A percentile compares a stretch with the other conserved stretches of the same genome.
Evolutionary conservation across 495 filamentous ascomycete species (phyloP).

Genomic region (Astrothelium subdiscretum): DNA sequence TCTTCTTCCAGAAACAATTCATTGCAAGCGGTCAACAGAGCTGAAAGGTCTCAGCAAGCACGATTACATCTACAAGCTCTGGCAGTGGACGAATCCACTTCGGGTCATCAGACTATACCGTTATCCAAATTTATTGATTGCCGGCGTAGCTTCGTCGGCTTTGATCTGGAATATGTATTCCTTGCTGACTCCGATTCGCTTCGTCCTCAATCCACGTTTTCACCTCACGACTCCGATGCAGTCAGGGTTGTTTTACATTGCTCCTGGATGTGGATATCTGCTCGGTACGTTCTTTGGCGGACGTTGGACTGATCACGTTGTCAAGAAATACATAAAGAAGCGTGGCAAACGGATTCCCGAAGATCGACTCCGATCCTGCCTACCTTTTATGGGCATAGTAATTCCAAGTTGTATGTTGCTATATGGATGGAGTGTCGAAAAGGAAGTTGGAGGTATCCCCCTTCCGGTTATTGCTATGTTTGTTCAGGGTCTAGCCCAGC

Average conservation of each 20-base stretch:
- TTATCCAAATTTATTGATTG: slow-evolving; percentile 56
- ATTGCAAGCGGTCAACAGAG: slow-evolving; percentile 45
- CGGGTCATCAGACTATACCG: slow-evolving; percentile 44
- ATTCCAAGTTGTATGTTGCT: slow-evolving; percentile 56
- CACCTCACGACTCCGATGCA: slow-evolving; percentile 53
- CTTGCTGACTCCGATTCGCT: slow-evolving; percentile 61
- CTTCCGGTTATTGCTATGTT: slow-evolving; percentile 61
- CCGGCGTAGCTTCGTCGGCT: slow-evolving; percentile 45
- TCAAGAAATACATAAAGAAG: slow-evolving; percentile 46
- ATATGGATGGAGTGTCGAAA: slow-evolving; percentile 64
- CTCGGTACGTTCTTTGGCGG: slow-evolving; percentile 60
- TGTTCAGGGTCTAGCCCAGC: slow-evolving; percentile 56
- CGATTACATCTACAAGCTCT: slow-evolving; percentile 41
- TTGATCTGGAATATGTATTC: slow-evolving; percentile 55
- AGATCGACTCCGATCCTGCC: slow-evolving; percentile 52
- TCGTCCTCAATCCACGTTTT: slow-evolving; percentile 63
- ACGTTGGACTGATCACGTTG: slow-evolving; percentile 54
- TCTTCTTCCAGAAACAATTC: slow-evolving; percentile 59
- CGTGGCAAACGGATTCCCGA: slow-evolving; percentile 46
- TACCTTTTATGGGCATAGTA: slow-evolving; percentile 47
- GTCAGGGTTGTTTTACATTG: slow-evolving; percentile 61
- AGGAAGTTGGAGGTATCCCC: slow-evolving; percentile 51
- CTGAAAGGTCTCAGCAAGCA: slow-evolving; percentile 36
- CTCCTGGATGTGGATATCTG: slow-evolving; percentile 60
- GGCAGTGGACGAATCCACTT: slow-evolving; percentile 49